Conservation (phyloP, 2,329 filamentous ascomycete genomes). For the Teratosphaeria zuluensis region DNA sequence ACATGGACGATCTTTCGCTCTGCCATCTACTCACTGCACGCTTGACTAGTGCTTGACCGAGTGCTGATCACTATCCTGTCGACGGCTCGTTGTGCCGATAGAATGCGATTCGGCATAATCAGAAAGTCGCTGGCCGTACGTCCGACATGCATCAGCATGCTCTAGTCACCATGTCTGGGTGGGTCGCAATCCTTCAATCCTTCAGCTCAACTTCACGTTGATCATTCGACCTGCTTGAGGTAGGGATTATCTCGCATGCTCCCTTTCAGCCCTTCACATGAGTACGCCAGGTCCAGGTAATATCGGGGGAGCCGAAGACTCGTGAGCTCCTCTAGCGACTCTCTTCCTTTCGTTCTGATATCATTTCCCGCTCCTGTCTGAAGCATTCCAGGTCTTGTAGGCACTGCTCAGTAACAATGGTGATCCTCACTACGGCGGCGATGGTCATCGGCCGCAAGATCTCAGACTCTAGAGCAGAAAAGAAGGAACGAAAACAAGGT, state of each 20-base stretch:
- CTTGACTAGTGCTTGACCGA: too few relatives aligned
- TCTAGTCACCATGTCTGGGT: not conserved
- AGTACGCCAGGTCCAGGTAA: not conserved
- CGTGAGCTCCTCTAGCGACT: not conserved
- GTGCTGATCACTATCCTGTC: too few relatives aligned
- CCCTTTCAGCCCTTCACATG: not conserved
- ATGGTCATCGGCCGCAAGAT: constrained; percentile 3
- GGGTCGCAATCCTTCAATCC: not conserved
- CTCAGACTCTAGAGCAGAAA: not conserved
- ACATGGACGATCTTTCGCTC: not conserved
- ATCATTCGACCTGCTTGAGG: not conserved
- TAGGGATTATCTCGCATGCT: not conserved
- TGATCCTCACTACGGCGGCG: constrained; percentile 2
- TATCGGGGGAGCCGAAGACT: not conserved
- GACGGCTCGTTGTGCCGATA: too few relatives aligned
- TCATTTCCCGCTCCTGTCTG: not conserved
- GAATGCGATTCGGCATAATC: too few relatives aligned
- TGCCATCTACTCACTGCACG: not conserved
- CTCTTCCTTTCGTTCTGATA: not conserved
- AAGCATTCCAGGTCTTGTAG: not conserved
- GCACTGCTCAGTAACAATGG: not conserved
- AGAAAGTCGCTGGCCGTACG: too few relatives aligned
- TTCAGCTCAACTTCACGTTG: not conserved
- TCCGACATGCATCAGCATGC: too few relatives aligned
- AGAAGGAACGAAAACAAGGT: constrained; percentile 6